A percentile compares a stretch with the other conserved stretches of the same genome.
phyloP scores from a whole-genome alignment of 228 moss, liverwort and hornwort genomes.

The Sphagnum fallax region DNA sequence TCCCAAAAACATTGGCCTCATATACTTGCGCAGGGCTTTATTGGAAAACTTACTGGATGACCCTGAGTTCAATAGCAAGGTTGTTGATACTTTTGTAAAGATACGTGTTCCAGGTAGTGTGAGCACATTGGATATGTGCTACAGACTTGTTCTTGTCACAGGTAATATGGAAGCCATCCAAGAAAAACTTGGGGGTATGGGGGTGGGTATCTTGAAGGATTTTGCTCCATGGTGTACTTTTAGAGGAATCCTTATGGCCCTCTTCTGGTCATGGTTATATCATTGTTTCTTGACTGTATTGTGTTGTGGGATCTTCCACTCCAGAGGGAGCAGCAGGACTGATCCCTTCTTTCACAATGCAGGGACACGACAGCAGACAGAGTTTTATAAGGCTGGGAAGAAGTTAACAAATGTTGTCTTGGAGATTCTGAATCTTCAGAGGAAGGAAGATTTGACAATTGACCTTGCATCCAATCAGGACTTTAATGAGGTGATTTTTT shows the following conservation, averaged over 20 bases:
- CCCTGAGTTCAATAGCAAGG: constrained; percentile 70
- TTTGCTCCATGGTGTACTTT: too few species aligned
- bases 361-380: constrained; percentile 82
- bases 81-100: constrained; percentile 73
- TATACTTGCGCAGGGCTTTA: constrained; percentile 74
- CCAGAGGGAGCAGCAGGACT: too few species aligned
- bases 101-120: constrained; percentile 77
- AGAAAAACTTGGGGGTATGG: too few species aligned
- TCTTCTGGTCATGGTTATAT: too few species aligned
- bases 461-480: constrained; percentile 97
- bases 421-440: constrained; percentile 90
- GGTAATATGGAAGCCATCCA: constrained; percentile 22
- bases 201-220: too few species aligned
- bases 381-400: constrained; percentile 83
- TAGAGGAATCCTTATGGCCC: too few species aligned
- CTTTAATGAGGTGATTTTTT: constrained; percentile 61
- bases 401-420: constrained; percentile 74
- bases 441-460: constrained; percentile 94
- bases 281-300: background rate
- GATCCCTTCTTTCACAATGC: background rate
- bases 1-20: constrained; percentile 79
- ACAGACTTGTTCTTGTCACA: constrained; percentile 85
- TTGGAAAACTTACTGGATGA: constrained; percentile 76
- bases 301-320: background rate
- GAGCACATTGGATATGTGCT: constrained; percentile 85